These are phyloP conservation scores for Carpinus viminea DNA, from an alignment of 306 rosid genomes.

Conservation along the genomic window DNA sequence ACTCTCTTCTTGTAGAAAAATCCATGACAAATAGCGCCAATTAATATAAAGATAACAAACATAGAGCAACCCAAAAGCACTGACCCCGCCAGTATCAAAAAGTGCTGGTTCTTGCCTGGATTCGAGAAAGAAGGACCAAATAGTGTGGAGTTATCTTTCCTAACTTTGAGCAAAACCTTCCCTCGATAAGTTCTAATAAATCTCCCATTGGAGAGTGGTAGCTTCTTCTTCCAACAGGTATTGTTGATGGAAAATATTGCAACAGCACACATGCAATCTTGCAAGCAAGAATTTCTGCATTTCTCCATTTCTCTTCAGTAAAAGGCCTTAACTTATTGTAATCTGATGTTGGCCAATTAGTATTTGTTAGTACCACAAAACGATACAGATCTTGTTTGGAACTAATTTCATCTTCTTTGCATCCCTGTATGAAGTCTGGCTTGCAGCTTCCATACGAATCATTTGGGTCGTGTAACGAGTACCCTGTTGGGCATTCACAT, in stretches of 20 bases:
- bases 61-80: slow-evolving; percentile 43
- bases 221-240: too few relatives aligned
- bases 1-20: slow-evolving; percentile 25
- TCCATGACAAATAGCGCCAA: slow-evolving; percentile 19
- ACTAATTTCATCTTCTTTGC: slow-evolving; percentile 24
- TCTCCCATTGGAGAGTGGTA: slow-evolving; percentile 43
- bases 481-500: slow-evolving; percentile 33
- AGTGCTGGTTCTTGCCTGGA: neutral
- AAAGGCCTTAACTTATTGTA: slow-evolving; percentile 9
- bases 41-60: slow-evolving; percentile 24
- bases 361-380: slow-evolving; percentile 19
- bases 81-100: slow-evolving; percentile 28
- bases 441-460: slow-evolving; percentile 31
- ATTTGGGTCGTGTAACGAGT: slow-evolving; percentile 25
- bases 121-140: neutral
- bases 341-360: slow-evolving; percentile 40
- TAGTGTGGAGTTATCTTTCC: neutral
- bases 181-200: neutral
- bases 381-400: neutral
- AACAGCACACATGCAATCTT: slow-evolving; percentile 43
- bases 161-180: slow-evolving; percentile 21
- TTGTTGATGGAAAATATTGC: neutral
- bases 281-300: slow-evolving; percentile 34
- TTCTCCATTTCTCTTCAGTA: slow-evolving; percentile 21
- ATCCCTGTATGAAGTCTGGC: slow-evolving; percentile 22